These are phyloP conservation scores for Liquidambar formosana DNA, from an alignment of 164 flowering plant genomes.

Conservation along the genomic window DNA sequence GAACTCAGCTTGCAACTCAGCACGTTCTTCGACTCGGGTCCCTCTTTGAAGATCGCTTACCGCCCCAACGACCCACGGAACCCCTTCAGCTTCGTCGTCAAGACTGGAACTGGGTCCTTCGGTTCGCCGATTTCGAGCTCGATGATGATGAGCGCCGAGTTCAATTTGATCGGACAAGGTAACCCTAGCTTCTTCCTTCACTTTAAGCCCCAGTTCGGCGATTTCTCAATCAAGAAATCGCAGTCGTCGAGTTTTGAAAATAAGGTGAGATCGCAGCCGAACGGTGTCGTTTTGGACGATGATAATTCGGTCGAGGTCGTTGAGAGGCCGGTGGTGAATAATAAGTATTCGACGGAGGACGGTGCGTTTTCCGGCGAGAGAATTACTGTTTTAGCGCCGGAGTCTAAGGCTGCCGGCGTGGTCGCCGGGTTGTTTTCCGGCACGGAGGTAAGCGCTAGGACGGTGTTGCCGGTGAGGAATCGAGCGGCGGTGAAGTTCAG, in stretches of 20 bases:
- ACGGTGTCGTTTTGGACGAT: slow-evolving; percentile 25
- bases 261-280: not conserved
- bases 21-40: slow-evolving; percentile 72
- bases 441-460: slow-evolving; percentile 52
- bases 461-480: slow-evolving; percentile 47
- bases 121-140: slow-evolving; percentile 69
- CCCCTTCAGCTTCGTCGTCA: slow-evolving; percentile 62
- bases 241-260: slow-evolving; percentile 30
- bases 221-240: slow-evolving; percentile 58
- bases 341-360: not conserved
- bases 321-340: slow-evolving; percentile 15
- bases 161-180: slow-evolving; percentile 46
- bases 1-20: slow-evolving; percentile 57
- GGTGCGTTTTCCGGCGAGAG: slow-evolving; percentile 17
- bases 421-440: slow-evolving; percentile 36
- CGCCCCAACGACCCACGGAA: slow-evolving; percentile 68
- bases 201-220: slow-evolving; percentile 67
- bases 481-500: slow-evolving; percentile 47
- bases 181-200: slow-evolving; percentile 67
- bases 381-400: slow-evolving; percentile 11
- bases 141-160: slow-evolving; percentile 68
- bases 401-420: slow-evolving; percentile 8
- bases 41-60: slow-evolving; percentile 53
- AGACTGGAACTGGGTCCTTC: slow-evolving; percentile 63
- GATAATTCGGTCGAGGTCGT: slow-evolving; percentile 33